Evolutionary conservation across 2,329 filamentous ascomycete genomes (phyloP), one percentile per base, ranked within the genome.

Genomic region (Sarocladium strictum): DNA sequence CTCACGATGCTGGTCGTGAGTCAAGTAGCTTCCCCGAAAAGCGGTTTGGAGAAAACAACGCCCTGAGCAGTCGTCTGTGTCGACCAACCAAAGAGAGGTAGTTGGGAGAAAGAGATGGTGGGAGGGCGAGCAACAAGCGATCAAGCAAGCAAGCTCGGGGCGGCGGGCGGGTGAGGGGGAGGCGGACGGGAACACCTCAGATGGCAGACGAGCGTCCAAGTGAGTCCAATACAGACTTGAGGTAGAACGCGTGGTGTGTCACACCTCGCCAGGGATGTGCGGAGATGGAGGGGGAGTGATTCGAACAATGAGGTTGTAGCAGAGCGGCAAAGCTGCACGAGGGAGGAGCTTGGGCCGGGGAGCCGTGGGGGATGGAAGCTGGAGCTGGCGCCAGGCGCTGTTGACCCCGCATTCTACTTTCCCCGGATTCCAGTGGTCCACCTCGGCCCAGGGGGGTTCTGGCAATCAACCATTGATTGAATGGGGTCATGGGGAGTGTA

Each of bases 31-130:
- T 35, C 24, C 47, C 47, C 47, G 23, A 32, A 51, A 51, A 51
- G 26, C 27, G 47, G 19, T 7, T 51, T 51, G 47, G 47, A 51
- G 47, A 33, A 11, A 3, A 19, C 2, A 23, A 32, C n/a, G n/a
- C n/a, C n/a, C n/a, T n/a, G 15, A 21, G 6, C 27, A 10, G 29
- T 51, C 27, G 26, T 51, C 47, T 33, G 17, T 29, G n/a, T 51
- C 47, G 23, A 51, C 47, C 47, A 51, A 51, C 47, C 47, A 35
- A 32, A 35, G 47, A 35, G 47, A 11, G 47, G 17, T 51, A n/a
- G 26, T 27, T 35, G 47, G 12, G 26, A 33, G 27, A 33, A 17
- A 14, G 27, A 51, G 17, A 38, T 7, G 35, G 38, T 17, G 17
- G 27, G 47, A 51, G 14, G 43, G 43, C 32, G 47, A 23, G 47